Conservation (phyloP, 73 alveolate genomes). For the Stentor roeselii region DNA sequence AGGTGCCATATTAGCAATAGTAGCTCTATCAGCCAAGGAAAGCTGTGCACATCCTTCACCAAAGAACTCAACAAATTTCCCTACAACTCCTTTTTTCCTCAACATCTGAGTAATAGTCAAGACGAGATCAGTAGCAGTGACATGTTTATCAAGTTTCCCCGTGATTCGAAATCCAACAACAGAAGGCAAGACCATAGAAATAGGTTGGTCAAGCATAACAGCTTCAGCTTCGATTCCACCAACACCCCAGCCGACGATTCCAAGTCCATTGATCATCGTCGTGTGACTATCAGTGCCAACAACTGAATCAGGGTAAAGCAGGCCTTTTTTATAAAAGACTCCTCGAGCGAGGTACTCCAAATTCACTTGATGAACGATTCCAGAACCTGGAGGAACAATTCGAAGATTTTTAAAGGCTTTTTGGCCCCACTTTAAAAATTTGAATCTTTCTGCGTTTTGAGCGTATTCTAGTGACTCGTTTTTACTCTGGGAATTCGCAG, state of each 20-base stretch:
- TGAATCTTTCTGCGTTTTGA: constrained; percentile 79
- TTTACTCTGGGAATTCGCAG: constrained; percentile 52
- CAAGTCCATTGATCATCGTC: constrained; percentile 90
- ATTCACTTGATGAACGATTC: constrained; percentile 89
- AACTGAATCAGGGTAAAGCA: constrained; percentile 83
- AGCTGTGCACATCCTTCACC: constrained; percentile 72
- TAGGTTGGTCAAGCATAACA: constrained; percentile 84
- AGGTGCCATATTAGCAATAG: constrained; percentile 88
- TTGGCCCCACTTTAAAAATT: constrained; percentile 90
- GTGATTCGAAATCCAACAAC: constrained; percentile 90
- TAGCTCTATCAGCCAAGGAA: constrained; percentile 86
- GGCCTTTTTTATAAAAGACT: constrained; percentile 60
- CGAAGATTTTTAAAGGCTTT: constrained; percentile 75
- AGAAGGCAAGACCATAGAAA: constrained; percentile 86
- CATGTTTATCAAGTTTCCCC: constrained; percentile 68
- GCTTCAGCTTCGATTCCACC: constrained; percentile 97
- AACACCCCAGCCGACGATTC: constrained; percentile 92
- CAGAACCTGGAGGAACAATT: constrained; percentile 92
- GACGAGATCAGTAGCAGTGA: constrained; percentile 88
- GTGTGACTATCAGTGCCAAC: constrained; percentile 94
- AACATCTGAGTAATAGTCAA: constrained; percentile 78
- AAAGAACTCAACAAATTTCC: constrained; percentile 85
- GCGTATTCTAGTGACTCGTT: constrained; percentile 80
- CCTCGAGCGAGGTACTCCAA: constrained; percentile 86
- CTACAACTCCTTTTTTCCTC: constrained; percentile 91